Conservation (phyloP, 164 flowering plant genomes). For the Malania oleifera region DNA sequence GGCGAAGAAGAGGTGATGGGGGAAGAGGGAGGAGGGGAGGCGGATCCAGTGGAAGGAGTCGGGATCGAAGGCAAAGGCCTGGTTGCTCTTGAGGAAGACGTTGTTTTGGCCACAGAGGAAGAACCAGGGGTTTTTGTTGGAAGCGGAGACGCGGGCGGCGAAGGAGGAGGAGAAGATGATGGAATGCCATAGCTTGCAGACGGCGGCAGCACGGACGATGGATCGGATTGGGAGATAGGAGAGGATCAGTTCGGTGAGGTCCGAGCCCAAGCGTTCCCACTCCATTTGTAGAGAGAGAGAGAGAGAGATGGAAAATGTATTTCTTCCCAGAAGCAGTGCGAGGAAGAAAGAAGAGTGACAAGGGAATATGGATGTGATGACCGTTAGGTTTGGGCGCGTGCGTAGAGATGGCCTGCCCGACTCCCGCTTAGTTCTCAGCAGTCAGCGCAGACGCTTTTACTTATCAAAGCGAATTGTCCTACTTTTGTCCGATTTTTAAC, state of each 20-base stretch:
- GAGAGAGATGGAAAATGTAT: too few relatives aligned
- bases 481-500: too few relatives aligned
- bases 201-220: slow-evolving; percentile 46
- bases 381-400: too few relatives aligned
- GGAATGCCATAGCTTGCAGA: slow-evolving; percentile 55
- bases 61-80: slow-evolving; percentile 70
- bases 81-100: slow-evolving; percentile 46
- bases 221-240: slow-evolving; percentile 55
- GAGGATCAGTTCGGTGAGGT: slow-evolving; percentile 49
- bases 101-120: slow-evolving; percentile 60
- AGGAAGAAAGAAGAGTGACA: too few relatives aligned
- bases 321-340: too few relatives aligned
- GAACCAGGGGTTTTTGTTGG: slow-evolving; percentile 44
- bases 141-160: slow-evolving; percentile 19
- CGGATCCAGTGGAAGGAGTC: slow-evolving; percentile 45
- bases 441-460: too few relatives aligned
- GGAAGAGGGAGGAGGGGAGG: slow-evolving; percentile 30
- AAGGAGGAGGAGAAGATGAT: slow-evolving; percentile 34
- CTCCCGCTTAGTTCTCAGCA: too few relatives aligned
- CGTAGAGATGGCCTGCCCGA: too few relatives aligned
- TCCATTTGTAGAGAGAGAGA: slow-evolving; percentile 10
- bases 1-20: slow-evolving; percentile 16
- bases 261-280: slow-evolving; percentile 28
- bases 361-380: too few relatives aligned
- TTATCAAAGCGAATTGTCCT: too few relatives aligned